phyloP scores from a whole-genome alignment of 352 stramenopile genomes.

The Phytophthora brassicae region DNA sequence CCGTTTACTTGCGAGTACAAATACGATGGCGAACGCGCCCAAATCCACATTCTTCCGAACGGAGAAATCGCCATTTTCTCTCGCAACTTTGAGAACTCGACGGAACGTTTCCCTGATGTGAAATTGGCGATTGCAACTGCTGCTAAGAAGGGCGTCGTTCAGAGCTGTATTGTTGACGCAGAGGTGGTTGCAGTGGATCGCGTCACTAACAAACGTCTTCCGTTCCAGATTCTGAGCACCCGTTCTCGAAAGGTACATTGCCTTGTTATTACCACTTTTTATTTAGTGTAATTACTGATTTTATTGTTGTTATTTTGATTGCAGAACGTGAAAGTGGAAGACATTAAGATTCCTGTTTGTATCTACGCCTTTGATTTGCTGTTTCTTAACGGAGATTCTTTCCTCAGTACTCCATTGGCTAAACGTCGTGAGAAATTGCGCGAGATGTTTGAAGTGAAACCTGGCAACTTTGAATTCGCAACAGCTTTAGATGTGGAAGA shows the following conservation, averaged over 20 bases:
- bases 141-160: conserved; percentile 55
- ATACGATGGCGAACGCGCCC: conserved; percentile 98
- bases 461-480: conserved; percentile 95
- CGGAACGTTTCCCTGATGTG: conserved; percentile 95
- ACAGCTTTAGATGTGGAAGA: conserved; percentile 89
- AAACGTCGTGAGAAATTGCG: conserved; percentile 92
- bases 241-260: conserved; percentile 90
- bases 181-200: conserved; percentile 99
- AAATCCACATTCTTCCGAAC: conserved; percentile 91
- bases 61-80: conserved; percentile 97
- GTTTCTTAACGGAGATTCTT: conserved; percentile 96
- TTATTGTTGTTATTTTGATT: conserved; percentile 1
- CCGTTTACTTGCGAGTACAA: conserved; percentile 99
- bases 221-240: conserved; percentile 99
- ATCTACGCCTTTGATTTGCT: conserved; percentile 99
- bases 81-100: conserved; percentile 98
- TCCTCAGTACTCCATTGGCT: conserved; percentile 89
- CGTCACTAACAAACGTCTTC: conserved; percentile 95
- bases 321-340: conserved; percentile 80
- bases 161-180: conserved; percentile 96
- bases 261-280: conserved; percentile 9
- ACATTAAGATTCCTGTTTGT: conserved; percentile 91
- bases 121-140: conserved; percentile 72
- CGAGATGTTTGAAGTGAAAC: conserved; percentile 91
- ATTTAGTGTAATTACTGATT: conserved; percentile 1